Evolutionary conservation across 2,329 filamentous ascomycete species (phyloP).

Genomic region (Colletotrichum endophyticum): DNA sequence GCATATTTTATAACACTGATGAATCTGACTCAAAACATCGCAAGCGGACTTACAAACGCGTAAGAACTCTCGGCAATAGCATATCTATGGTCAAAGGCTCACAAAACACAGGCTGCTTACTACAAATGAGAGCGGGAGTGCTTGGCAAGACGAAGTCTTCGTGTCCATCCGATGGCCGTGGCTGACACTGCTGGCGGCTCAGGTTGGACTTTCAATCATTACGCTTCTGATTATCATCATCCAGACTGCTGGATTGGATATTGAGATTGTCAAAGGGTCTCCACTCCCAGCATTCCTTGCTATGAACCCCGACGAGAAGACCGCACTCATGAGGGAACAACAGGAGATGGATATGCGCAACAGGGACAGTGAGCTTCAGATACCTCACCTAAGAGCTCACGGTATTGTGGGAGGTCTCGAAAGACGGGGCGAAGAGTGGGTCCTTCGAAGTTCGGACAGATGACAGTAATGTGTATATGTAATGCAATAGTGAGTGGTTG

Average conservation of each 20-base stretch:
- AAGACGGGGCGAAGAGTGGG: neutral
- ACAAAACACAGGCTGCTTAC: neutral
- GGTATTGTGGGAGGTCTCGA: neutral
- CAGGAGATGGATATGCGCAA: neutral
- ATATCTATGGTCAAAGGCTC: neutral
- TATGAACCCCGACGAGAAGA: neutral
- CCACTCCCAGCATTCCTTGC: slow-evolving; percentile 1
- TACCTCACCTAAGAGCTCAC: neutral
- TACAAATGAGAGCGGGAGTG: neutral
- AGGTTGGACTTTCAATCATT: slow-evolving; percentile 1
- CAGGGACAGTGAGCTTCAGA: neutral
- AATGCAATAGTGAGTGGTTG: neutral
- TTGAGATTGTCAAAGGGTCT: slow-evolving; percentile 13
- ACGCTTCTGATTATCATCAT: neutral
- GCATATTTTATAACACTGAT: neutral
- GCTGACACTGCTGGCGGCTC: neutral
- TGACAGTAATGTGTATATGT: neutral
- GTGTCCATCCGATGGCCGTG: slow-evolving; percentile 7
- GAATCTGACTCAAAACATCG: slow-evolving; percentile 6
- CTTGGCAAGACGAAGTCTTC: slow-evolving; percentile 3
- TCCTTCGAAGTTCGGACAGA: neutral
- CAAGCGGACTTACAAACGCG: slow-evolving; percentile 4
- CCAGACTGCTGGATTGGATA: neutral
- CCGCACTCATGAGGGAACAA: neutral
- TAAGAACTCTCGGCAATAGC: neutral